Evolutionary conservation across 2,329 filamentous ascomycete species (phyloP).

Genomic region (Cercospora sp.): DNA sequence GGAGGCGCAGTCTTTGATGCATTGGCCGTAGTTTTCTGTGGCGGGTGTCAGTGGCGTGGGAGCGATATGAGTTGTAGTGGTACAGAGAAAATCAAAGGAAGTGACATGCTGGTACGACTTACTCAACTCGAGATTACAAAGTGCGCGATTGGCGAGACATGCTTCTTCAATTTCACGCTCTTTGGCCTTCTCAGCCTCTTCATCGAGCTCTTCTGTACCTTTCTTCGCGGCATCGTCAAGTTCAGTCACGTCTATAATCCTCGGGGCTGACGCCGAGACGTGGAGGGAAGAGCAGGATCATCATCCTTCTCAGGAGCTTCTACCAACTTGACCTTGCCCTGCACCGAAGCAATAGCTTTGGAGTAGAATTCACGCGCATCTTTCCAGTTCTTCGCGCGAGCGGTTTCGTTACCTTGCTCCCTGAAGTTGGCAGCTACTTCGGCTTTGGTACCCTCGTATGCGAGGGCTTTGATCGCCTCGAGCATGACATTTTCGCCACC

Average conservation of each 20-base stretch:
- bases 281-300: neutral
- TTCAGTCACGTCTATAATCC: conserved; percentile 13
- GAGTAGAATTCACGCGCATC: conserved; percentile 91
- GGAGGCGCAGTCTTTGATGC: conserved; percentile 79
- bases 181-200: conserved; percentile 60
- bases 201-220: conserved; percentile 57
- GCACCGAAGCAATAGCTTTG: conserved; percentile 75
- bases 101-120: conserved; percentile 25
- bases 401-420: conserved; percentile 88
- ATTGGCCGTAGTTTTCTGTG: conserved; percentile 78
- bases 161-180: conserved; percentile 70
- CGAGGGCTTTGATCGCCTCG: conserved; percentile 84
- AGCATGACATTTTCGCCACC: conserved; percentile 74
- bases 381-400: conserved; percentile 68
- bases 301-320: conserved; percentile 17
- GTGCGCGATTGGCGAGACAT: conserved; percentile 81
- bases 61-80: neutral
- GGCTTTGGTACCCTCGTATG: conserved; percentile 85
- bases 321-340: conserved; percentile 23
- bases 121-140: conserved; percentile 84
- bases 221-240: conserved; percentile 14
- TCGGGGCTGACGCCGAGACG: neutral
- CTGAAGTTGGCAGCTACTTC: conserved; percentile 86
- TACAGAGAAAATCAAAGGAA: neutral
- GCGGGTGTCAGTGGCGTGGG: neutral